Percentiles rank a stretch among this genome's conserved stretches.
phyloP scores from a whole-genome alignment of 176 grass and related monocot species.

The Alopecurus myosuroides region DNA sequence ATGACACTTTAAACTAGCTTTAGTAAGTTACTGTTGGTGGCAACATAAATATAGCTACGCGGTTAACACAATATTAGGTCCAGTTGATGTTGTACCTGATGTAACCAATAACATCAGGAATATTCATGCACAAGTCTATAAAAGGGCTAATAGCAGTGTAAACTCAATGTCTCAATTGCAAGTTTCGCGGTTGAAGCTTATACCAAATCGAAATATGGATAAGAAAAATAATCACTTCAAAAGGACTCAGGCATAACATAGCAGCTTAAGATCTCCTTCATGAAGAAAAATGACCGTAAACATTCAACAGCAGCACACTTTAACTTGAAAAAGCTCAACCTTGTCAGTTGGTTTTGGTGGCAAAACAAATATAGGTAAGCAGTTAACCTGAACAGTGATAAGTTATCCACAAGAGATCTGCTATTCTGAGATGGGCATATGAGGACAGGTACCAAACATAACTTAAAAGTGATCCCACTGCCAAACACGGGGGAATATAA shows the following conservation, averaged over 20 bases:
- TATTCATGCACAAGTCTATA: too few relatives aligned
- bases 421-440: background rate
- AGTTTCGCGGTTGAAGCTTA: background rate
- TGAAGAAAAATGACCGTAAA: background rate
- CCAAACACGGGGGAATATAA: background rate
- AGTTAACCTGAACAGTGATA: background rate
- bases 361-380: background rate
- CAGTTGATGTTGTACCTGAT: too few relatives aligned
- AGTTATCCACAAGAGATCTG: background rate
- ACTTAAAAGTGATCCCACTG: background rate
- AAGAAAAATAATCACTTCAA: background rate
- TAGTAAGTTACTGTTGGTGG: too few relatives aligned
- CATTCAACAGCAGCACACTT: background rate
- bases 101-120: too few relatives aligned
- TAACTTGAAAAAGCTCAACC: background rate
- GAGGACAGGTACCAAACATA: background rate
- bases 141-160: too few relatives aligned
- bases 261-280: background rate
- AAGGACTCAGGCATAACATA: background rate
- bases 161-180: too few relatives aligned
- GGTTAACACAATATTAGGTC: too few relatives aligned
- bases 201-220: background rate
- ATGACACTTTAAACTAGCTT: background rate
- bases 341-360: background rate
- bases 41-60: too few relatives aligned